A percentile compares a stretch with the other conserved stretches of the same genome.
phyloP scores from a whole-genome alignment of 345 rosid genomes.

The Hypericum androsaemum region DNA sequence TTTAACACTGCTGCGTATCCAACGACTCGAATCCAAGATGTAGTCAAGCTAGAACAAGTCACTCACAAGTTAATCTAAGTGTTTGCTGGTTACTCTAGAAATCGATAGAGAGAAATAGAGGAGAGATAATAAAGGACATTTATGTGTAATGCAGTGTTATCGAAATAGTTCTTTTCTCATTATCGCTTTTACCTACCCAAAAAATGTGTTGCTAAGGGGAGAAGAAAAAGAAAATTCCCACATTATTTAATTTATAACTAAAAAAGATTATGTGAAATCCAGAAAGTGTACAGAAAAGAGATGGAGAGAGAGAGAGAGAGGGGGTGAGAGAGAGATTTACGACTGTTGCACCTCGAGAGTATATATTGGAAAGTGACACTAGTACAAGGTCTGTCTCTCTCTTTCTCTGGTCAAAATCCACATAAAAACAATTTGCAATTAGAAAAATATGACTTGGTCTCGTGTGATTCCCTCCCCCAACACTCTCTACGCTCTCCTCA shows the following conservation, averaged over 20 bases:
- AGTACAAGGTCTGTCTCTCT: slow-evolving; percentile 20
- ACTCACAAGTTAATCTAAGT: no score
- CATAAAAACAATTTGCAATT: neutral
- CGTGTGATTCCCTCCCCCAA: slow-evolving; percentile 32
- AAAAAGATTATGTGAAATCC: neutral
- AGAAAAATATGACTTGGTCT: slow-evolving; percentile 12
- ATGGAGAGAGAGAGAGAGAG: neutral
- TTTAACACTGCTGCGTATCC: no score
- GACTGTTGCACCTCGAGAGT: slow-evolving; percentile 32
- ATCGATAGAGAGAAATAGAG: slow-evolving; percentile 18
- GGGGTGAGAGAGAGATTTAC: neutral
- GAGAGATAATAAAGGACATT: neutral
- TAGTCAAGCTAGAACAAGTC: no score
- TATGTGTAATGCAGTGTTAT: no score
- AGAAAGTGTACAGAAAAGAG: neutral
- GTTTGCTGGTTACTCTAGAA: no score
- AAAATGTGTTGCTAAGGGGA: slow-evolving; percentile 31
- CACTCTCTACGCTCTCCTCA: slow-evolving; percentile 17
- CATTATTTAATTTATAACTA: slow-evolving; percentile 1
- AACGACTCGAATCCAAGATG: no score
- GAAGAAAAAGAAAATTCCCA: slow-evolving; percentile 15
- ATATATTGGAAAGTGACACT: slow-evolving; percentile 48
- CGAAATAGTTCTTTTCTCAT: no score
- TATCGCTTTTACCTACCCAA: no score
- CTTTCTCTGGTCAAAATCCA: slow-evolving; percentile 14